These are phyloP conservation scores for Petunia secreta DNA, from an alignment of 257 asterid species.

Conservation along the genomic window DNA sequence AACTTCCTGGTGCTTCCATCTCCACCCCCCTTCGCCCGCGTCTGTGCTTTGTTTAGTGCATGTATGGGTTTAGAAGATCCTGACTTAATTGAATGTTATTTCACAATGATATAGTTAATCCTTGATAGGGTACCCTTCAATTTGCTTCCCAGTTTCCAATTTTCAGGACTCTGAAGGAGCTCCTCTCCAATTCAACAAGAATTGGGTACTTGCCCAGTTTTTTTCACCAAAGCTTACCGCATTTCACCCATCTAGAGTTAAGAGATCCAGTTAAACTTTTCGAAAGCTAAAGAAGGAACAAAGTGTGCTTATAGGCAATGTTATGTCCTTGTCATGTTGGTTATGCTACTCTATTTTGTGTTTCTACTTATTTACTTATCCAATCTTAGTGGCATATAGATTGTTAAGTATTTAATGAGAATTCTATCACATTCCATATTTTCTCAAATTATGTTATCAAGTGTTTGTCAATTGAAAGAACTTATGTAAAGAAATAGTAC, in stretches of 20 bases:
- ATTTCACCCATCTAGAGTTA: neutral
- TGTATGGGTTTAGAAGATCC: neutral
- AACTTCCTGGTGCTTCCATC: slow-evolving; percentile 4
- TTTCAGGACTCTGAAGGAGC: too few species aligned
- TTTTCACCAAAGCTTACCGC: neutral
- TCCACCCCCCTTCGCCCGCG: too few species aligned
- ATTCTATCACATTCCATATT: too few species aligned
- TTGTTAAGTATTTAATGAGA: too few species aligned
- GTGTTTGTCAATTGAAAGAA: too few species aligned
- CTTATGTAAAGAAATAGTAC: too few species aligned
- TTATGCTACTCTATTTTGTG: neutral
- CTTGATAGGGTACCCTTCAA: too few species aligned
- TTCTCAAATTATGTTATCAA: too few species aligned
- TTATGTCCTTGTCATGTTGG: neutral
- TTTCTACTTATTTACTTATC: neutral
- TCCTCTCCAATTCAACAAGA: too few species aligned
- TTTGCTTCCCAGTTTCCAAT: too few species aligned
- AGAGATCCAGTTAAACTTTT: neutral
- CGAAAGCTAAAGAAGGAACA: neutral
- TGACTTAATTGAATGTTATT: neutral
- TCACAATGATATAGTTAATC: neutral
- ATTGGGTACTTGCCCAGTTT: too few species aligned
- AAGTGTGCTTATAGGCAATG: neutral
- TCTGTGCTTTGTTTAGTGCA: neutral
- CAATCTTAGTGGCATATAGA: neutral